Evolutionary conservation across 495 filamentous ascomycete species (phyloP).

Genomic region (Penicillium flavigenum): DNA sequence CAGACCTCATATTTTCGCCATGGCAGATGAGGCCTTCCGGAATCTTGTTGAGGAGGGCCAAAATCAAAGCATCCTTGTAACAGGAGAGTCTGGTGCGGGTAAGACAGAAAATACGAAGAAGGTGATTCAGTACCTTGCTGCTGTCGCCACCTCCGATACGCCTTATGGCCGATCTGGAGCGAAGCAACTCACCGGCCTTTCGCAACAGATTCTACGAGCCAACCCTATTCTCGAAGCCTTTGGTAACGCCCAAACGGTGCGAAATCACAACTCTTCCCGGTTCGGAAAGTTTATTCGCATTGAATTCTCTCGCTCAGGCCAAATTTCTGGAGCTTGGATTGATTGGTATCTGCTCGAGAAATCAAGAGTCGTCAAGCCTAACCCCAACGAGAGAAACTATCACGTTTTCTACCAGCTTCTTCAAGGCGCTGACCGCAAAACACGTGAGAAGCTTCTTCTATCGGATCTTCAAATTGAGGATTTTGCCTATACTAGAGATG

Average conservation of each 20-base stretch:
- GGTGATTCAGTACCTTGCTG: constrained; percentile 97
- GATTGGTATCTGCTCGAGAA: constrained; percentile 99
- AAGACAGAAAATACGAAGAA: constrained; percentile 99
- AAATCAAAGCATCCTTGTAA: constrained; percentile 97
- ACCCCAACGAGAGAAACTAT: constrained; percentile 87
- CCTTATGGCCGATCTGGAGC: constrained; percentile 60
- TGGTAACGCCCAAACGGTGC: constrained; percentile 95
- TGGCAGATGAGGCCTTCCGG: constrained; percentile 96
- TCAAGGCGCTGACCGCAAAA: constrained; percentile 69
- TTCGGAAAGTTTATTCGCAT: constrained; percentile 99
- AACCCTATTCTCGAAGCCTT: constrained; percentile 99
- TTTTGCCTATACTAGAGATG: constrained; percentile 87
- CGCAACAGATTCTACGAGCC: constrained; percentile 91
- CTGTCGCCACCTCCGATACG: constrained; percentile 82
- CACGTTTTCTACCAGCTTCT: constrained; percentile 97
- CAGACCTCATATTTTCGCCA: constrained; percentile 95
- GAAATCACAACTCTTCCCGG: constrained; percentile 97
- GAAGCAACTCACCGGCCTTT: constrained; percentile 80
- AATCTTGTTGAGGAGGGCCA: constrained; percentile 93
- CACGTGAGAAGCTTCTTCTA: constrained; percentile 75
- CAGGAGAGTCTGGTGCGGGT: constrained; percentile 96
- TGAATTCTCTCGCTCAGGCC: constrained; percentile 85
- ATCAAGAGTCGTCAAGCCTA: constrained; percentile 88
- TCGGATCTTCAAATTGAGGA: constrained; percentile 72
- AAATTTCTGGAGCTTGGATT: constrained; percentile 94